Percentiles rank a stretch among this genome's conserved stretches.
Conservation (phyloP, 1,284 basidiomycete species). For the Cutaneotrichosporon sp. region DNA sequence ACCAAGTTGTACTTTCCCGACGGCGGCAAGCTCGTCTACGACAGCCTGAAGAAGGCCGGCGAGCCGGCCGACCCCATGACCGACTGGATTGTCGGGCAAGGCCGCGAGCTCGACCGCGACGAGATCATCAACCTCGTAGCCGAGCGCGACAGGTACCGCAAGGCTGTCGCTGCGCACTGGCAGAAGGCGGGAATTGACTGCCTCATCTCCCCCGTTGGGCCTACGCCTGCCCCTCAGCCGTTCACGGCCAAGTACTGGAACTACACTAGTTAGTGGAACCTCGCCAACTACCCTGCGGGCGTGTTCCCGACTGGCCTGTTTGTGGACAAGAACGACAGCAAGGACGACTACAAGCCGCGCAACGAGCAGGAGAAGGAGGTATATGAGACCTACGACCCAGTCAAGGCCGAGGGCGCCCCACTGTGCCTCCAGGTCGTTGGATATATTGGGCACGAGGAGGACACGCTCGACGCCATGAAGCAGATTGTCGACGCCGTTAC, state of each 20-base stretch:
- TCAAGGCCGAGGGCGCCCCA: slow-evolving; percentile 14
- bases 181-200: slow-evolving; percentile 37
- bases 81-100: slow-evolving; percentile 35
- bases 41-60: slow-evolving; percentile 26
- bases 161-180: slow-evolving; percentile 35
- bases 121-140: not conserved
- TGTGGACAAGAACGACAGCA: not conserved
- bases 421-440: slow-evolving; percentile 24
- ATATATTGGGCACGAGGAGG: slow-evolving; percentile 23
- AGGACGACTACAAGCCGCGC: slow-evolving; percentile 38
- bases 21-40: slow-evolving; percentile 30
- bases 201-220: slow-evolving; percentile 42
- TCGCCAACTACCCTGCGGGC: slow-evolving; percentile 66
- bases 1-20: slow-evolving; percentile 44
- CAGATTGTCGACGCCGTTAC: slow-evolving; percentile 14
- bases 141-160: slow-evolving; percentile 39
- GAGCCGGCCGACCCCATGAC: slow-evolving; percentile 44
- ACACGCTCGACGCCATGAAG: slow-evolving; percentile 12
- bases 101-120: slow-evolving; percentile 6
- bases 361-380: slow-evolving; percentile 52
- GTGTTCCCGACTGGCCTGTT: slow-evolving; percentile 65
- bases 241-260: slow-evolving; percentile 44
- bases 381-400: slow-evolving; percentile 29
- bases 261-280: slow-evolving; percentile 68
- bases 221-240: slow-evolving; percentile 40